Evolutionary conservation across 371 early-diverging fungal species (phyloP), one percentile per base, ranked within the genome.

Genomic region (Mucor irregularis): DNA sequence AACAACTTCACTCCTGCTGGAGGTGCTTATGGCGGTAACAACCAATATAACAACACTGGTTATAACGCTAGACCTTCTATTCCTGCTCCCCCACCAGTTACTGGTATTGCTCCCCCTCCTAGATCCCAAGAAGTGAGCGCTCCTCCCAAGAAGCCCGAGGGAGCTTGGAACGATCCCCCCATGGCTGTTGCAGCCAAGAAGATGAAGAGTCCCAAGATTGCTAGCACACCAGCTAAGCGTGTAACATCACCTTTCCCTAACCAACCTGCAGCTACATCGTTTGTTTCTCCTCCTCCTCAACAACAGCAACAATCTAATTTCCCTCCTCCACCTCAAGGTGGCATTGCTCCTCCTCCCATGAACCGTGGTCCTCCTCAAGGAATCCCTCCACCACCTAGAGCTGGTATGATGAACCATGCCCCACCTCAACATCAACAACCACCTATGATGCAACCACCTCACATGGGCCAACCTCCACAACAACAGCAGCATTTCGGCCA

Each of bases 151-250:
- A 56, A 63, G 37, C 42, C 64, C 14, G 61, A 68, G 25, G 76
- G 73, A 40, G 73, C 73, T 45, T 84, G 84, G 85, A 84, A 86
- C 52, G 85, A 86, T 57, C 83, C 84, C 28, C 84, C 76, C 26
- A 68, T 76, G 62, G 13, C 53, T 11, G 21, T 40, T 61, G 21
- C 46, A 22, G 25, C 43, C 59, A 53, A 64, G 40, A 59, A 64
- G 21, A 38, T 58, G 13, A 65, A 64, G 53, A 71, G 69, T 29
- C 69, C 76, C 9, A 63, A 53, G 14, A 53, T 69, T 19, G 45
- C 46, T 19, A 47, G 28, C 8, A 53, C 53, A 7, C 61, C 66
- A n/a, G 52, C 64, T 19, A 68, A 71, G 48, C 66, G 76, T 39
- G 71, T 76, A 0, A 68, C 67, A n/a, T 76, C 76, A 13, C 76